A percentile compares a stretch with the other conserved stretches of the same genome.
phyloP scores from a whole-genome alignment of 1,284 basidiomycete genomes.

The Ustilago bromivora region DNA sequence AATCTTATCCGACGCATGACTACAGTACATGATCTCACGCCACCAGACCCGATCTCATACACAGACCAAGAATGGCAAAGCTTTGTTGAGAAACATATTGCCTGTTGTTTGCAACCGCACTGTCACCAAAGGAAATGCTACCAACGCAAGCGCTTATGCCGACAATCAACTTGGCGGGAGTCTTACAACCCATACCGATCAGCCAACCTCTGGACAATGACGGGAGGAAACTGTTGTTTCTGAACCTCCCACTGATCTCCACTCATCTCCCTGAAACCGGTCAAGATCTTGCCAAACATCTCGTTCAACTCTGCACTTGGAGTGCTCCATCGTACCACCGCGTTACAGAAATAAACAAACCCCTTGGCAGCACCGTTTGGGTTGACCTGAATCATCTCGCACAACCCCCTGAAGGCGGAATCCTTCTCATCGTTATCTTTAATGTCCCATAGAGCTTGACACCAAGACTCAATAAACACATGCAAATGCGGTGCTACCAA shows the following conservation, averaged over 20 bases:
- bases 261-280: slow-evolving; percentile 86
- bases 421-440: slow-evolving; percentile 99
- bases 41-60: background rate
- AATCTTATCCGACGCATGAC: background rate
- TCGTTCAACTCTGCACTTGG: slow-evolving; percentile 65
- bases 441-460: slow-evolving; percentile 96
- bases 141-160: background rate
- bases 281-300: slow-evolving; percentile 74
- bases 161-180: background rate
- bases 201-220: slow-evolving; percentile 61
- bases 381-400: slow-evolving; percentile 93
- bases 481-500: slow-evolving; percentile 89
- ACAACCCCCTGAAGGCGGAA: slow-evolving; percentile 97
- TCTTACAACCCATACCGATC: slow-evolving; percentile 58
- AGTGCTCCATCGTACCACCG: slow-evolving; percentile 67
- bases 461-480: slow-evolving; percentile 95
- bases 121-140: background rate
- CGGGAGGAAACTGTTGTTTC: slow-evolving; percentile 62
- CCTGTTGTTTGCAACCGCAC: background rate
- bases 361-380: slow-evolving; percentile 73
- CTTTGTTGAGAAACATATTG: background rate
- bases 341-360: slow-evolving; percentile 69
- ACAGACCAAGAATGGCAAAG: no score
- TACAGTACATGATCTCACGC: background rate
- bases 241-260: slow-evolving; percentile 73